Evolutionary conservation across 1,284 basidiomycete genomes (phyloP), one percentile per base, ranked within the genome.

Genomic region (Mycena citricolor): DNA sequence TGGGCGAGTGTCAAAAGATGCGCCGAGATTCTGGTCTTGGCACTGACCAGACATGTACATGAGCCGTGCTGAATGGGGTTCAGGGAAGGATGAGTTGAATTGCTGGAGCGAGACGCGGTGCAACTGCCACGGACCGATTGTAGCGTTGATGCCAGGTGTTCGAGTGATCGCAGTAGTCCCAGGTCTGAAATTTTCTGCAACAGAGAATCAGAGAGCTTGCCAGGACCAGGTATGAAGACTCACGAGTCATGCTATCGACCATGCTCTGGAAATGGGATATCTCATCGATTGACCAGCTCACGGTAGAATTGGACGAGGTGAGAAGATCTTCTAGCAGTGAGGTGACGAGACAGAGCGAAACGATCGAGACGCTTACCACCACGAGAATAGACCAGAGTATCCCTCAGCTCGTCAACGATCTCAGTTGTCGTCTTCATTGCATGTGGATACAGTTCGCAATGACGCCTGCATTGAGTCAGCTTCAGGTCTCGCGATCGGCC

Each of bases 401-500:
- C 74, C 17, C 66, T 57, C 2, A 79, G 56, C 43, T 80, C 77
- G 16, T 69, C 59, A 19, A 74, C 64, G 23, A 69, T 43, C 16
- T 52, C 49, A 7, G 48, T 35, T 13, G 57, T 49, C 19, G 63
- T 26, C 19, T 42, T 16, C 17, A 51, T 40, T 8, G 52, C 32
- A 36, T 59, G 61, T 0, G 81, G 81, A 51, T 71, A 83, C 17
- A 73, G 54, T 43, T 73, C 65, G 48, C 74, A 69, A 53, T 82
- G 79, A 6, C 52, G 62, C 80, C 80, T 77, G 28, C 53, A 13
- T 4, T 14, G 34, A 6, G 39, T 42, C 31, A 49, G 32, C 25
- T 30, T n/a, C n/a, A n/a, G n/a, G n/a, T n/a, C n/a, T n/a, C n/a
- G n/a, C n/a, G n/a, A n/a, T n/a, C n/a, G n/a, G n/a, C n/a, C n/a